Base-by-base conservation (phyloP, 1,284 basidiomycete species). In the Fistulinella cinereoalba region DNA sequence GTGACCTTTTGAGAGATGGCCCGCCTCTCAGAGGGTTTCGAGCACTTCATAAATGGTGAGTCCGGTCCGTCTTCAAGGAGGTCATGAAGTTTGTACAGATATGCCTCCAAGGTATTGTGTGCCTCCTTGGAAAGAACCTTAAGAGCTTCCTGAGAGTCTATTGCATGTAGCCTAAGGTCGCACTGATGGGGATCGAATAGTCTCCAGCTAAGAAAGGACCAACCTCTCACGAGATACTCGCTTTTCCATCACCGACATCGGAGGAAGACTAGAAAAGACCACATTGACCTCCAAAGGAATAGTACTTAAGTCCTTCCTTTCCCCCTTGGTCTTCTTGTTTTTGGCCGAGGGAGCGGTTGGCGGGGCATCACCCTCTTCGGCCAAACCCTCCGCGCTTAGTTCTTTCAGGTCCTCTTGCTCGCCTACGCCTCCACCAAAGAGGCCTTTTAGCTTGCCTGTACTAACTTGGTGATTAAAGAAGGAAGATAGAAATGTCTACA, bases 1-100 rank as follows among this genome's bases (percentile, higher is more conserved):
- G n/a, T n/a, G n/a, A n/a, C n/a, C n/a, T n/a, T n/a, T n/a, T 77
- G 73, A 6, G 71, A 64, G 46, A 99, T 79, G 16, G 70, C 71
- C 43, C 76, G 68, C 45, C 91, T 74, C 69, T 99, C 97, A 9
- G 67, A 61, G 10, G 76, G 70, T 52, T 82, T 86, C 34, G 87
- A 92, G 64, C 83, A 95, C 61, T 85, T 85, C 65, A 80, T 80
- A 70, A 93, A 89, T 15, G 88, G 85, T 3, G 82, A 79, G 4
- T 83, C 76, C 1, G 71, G 63, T 53, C 81, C 79, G 31, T 84
- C 80, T 22, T 83, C 79, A 9, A 98, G 71, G 21, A 94, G 74
- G 62, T 95, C 94, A 19, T 92, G 84, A 27, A 97, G 72, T 47
- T 85, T 82, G 72, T 99, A 99, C 16, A 98, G 70, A 67, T 95